These are phyloP conservation scores for Rhizopogon sp. DNA, from an alignment of 768 basidiomycete species.

Conservation along the genomic window DNA sequence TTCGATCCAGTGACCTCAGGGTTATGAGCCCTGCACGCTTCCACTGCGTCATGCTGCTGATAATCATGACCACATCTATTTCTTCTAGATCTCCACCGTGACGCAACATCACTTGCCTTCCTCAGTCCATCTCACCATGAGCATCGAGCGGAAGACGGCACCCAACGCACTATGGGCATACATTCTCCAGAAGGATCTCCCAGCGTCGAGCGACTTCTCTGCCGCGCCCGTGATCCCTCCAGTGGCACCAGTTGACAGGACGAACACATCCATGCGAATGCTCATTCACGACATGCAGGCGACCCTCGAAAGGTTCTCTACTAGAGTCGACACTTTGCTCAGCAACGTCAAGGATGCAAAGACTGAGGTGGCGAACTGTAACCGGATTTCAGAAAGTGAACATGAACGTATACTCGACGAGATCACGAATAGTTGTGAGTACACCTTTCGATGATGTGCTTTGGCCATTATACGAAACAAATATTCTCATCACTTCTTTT, in stretches of 20 bases:
- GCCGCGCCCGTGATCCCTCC: conserved; percentile 25
- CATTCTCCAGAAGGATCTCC: conserved; percentile 41
- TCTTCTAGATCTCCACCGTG: no score
- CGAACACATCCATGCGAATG: conserved; percentile 65
- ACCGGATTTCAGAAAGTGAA: conserved; percentile 55
- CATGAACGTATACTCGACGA: conserved; percentile 53
- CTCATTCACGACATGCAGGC: conserved; percentile 71
- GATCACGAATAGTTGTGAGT: conserved; percentile 52
- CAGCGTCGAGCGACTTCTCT: conserved; percentile 16
- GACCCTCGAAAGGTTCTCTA: conserved; percentile 63
- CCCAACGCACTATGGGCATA: conserved; percentile 46
- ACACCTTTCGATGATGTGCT: not conserved
- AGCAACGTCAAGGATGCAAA: conserved; percentile 46
- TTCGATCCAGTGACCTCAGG: conserved; percentile 29
- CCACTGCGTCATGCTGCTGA: conserved; percentile 26
- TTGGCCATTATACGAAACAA: not conserved
- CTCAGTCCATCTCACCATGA: not conserved
- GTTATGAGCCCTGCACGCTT: conserved; percentile 26
- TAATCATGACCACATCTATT: not conserved
- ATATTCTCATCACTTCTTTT: conserved; percentile 8
- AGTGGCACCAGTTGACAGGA: conserved; percentile 54
- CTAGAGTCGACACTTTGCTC: conserved; percentile 48
- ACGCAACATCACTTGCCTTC: not conserved
- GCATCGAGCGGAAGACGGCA: conserved; percentile 6
- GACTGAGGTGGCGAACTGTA: conserved; percentile 46